Base-by-base conservation (phyloP, 768 basidiomycete species). In the Pleurotus tuoliensis region DNA sequence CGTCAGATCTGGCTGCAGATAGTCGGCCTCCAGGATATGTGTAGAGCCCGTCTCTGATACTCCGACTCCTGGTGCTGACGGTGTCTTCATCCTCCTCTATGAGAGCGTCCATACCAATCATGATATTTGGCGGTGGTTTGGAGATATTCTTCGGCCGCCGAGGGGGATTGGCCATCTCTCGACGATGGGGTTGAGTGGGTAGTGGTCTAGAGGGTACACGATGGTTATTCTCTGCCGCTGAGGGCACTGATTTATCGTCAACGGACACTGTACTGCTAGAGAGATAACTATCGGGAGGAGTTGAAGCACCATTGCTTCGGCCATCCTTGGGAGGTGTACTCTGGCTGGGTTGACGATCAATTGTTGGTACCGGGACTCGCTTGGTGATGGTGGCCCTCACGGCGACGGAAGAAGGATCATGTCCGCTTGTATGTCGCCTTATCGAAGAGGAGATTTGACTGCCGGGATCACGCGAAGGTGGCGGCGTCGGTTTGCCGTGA, bases 81-180 rank as follows among this genome's bases (percentile, higher is more conserved):
- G 56, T 77, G 13, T 53, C 71, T 57, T 84, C 82, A 51, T 83
- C 81, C 57, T 80, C 81, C 61, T 82, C 81, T 13, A 82, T 68
- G 1, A 83, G 63, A 9, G 77, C 75, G 15, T 79, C 66, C 82
- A 83, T 83, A 55, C 76, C 79, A 62, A 75, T 68, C 71, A 80
- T 78, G 56, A 79, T 74, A 58, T 75, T 73, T 1, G 70, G 71
- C 12, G 75, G 73, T 11, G 65, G 58, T 54, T 71, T 72, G 18
- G 67, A 66, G 50, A 73, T 69, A 24, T 53, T 53, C 39, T 53
- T 53, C 16, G 22, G 12, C n/a, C 39, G 39, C 13, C 51, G 51
- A 4, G 58, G 67, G n/a, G 58, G 46, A 22, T 53, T 44, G 38
- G n/a, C 55, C 47, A 44, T 44, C 54, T 53, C 39, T 24, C 38